Evolutionary conservation across 495 filamentous ascomycete genomes (phyloP).

Genomic region (Glutinoglossum americanum): DNA sequence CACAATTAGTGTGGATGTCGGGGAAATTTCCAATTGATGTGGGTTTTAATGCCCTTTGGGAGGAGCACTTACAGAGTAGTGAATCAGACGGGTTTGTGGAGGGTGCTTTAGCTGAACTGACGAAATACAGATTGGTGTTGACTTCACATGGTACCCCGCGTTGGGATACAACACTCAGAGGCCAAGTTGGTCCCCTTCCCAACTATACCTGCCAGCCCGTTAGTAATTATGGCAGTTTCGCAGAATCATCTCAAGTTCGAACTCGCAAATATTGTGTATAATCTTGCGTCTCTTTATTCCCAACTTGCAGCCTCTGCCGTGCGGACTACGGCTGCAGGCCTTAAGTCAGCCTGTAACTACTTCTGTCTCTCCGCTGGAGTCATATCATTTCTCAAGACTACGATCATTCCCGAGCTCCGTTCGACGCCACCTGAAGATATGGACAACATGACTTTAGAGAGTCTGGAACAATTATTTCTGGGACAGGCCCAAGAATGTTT

Average conservation of each 20-base stretch:
- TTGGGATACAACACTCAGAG: constrained; percentile 72
- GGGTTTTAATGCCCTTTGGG: constrained; percentile 14
- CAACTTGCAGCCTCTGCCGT: constrained; percentile 71
- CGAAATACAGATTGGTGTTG: constrained; percentile 53
- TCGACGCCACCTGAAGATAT: constrained; percentile 83
- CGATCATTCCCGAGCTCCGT: constrained; percentile 68
- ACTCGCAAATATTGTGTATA: constrained; percentile 81
- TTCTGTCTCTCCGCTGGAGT: constrained; percentile 80
- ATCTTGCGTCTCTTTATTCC: constrained; percentile 80
- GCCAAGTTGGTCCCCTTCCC: constrained; percentile 26
- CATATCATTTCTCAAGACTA: constrained; percentile 52
- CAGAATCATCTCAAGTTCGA: constrained; percentile 92
- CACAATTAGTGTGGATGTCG: constrained; percentile 80
- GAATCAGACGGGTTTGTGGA: not conserved
- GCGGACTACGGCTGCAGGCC: constrained; percentile 57
- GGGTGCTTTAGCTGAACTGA: constrained; percentile 5
- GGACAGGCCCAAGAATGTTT: constrained; percentile 94
- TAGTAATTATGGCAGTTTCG: constrained; percentile 25
- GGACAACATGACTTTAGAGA: constrained; percentile 71
- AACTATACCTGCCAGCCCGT: not conserved
- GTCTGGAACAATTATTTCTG: constrained; percentile 61
- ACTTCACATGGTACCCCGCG: constrained; percentile 89
- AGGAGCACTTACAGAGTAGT: not conserved
- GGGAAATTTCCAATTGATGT: constrained; percentile 96
- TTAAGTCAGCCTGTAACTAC: constrained; percentile 79